These are phyloP conservation scores for Phytopythium mirpurense DNA, from an alignment of 352 stramenopile species.

Conservation along the genomic window DNA sequence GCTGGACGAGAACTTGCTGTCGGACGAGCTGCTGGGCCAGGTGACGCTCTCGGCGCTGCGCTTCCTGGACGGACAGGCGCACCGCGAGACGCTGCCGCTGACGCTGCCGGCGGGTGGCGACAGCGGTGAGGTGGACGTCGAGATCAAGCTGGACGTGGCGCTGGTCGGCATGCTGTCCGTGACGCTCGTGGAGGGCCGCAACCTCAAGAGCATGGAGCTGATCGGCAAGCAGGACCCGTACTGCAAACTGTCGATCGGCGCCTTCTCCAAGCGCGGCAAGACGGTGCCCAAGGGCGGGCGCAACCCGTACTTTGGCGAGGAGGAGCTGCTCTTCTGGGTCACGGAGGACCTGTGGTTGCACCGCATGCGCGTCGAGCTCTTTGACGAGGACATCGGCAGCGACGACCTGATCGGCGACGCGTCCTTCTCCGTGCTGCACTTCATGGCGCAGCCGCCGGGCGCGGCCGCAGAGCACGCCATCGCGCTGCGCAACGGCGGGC, in stretches of 20 bases:
- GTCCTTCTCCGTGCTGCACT: slow-evolving; percentile 64
- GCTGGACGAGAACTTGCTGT: slow-evolving; percentile 85
- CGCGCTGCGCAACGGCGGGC: slow-evolving; percentile 50
- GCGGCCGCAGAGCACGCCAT: slow-evolving; percentile 54
- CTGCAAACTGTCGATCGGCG: slow-evolving; percentile 74
- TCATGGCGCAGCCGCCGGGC: slow-evolving; percentile 39
- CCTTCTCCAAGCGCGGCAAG: slow-evolving; percentile 69
- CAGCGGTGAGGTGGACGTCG: slow-evolving; percentile 54
- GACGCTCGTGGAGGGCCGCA: slow-evolving; percentile 82
- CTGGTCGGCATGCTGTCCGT: slow-evolving; percentile 81
- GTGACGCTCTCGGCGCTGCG: slow-evolving; percentile 65
- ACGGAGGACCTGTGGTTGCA: slow-evolving; percentile 87
- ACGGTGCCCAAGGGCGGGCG: slow-evolving; percentile 73
- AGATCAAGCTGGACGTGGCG: slow-evolving; percentile 75
- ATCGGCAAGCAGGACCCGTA: slow-evolving; percentile 90
- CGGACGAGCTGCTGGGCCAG: slow-evolving; percentile 79
- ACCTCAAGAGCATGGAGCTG: slow-evolving; percentile 89
- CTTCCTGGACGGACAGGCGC: slow-evolving; percentile 65
- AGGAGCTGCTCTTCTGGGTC: slow-evolving; percentile 91
- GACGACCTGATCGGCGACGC: slow-evolving; percentile 87
- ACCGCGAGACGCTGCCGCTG: slow-evolving; percentile 59
- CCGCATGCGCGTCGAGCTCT: slow-evolving; percentile 69
- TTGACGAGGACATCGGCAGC: slow-evolving; percentile 86
- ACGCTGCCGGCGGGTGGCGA: slow-evolving; percentile 24
- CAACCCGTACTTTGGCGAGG: slow-evolving; percentile 89